Evolutionary conservation across 1,284 basidiomycete genomes (phyloP).

Genomic region (Bondarzewia mesenterica): DNA sequence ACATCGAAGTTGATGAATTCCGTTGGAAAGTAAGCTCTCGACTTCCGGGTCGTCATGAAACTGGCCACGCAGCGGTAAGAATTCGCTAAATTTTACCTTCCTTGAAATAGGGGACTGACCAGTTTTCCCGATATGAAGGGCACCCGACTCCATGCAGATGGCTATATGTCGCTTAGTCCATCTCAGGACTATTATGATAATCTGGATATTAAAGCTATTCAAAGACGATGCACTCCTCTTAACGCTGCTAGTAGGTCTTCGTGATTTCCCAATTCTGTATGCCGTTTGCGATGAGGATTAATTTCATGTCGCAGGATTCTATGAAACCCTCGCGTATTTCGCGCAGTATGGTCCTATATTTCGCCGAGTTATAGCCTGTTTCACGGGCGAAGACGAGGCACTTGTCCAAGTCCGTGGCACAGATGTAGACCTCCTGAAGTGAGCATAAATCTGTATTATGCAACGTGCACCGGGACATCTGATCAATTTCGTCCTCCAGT

Average conservation of each 20-base stretch:
- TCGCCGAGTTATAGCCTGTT: background rate
- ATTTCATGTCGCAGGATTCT: background rate
- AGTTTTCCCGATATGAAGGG: too few species aligned
- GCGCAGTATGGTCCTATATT: background rate
- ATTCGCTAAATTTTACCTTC: too few species aligned
- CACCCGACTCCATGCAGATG: background rate
- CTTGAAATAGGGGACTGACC: too few species aligned
- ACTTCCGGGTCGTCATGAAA: background rate
- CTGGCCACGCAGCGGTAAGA: too few species aligned
- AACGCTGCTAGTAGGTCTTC: background rate
- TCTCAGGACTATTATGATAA: conserved; percentile 4
- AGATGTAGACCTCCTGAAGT: conserved; percentile 1
- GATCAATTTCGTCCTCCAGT: background rate
- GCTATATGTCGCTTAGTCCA: conserved; percentile 6
- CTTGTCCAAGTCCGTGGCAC: conserved; percentile 2
- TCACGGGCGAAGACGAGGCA: background rate
- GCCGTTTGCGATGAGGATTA: background rate
- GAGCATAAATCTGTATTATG: too few species aligned
- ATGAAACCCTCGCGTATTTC: background rate
- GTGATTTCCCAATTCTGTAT: background rate
- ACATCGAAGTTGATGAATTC: conserved; percentile 19
- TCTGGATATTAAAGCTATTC: background rate
- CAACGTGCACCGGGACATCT: too few species aligned
- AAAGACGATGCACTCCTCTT: background rate
- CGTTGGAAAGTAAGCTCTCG: conserved; percentile 21